Conservation (phyloP, 1,139 yeast genomes). For the Zygosaccharomyces pseudobailii region DNA sequence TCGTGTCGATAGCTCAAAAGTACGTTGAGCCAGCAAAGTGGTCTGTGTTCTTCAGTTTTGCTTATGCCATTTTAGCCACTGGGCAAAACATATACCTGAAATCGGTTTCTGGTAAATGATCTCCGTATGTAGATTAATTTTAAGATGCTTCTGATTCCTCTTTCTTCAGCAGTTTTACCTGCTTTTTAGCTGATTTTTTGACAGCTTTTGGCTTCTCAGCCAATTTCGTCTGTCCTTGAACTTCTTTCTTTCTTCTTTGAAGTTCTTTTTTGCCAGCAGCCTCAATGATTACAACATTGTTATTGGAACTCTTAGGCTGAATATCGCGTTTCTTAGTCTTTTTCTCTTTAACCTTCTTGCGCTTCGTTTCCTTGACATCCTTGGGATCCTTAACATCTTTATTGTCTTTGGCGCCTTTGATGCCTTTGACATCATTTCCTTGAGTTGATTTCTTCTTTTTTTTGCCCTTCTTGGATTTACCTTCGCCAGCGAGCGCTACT, state of each 20-base stretch:
- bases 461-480: slow-evolving; percentile 14
- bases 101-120: slow-evolving; percentile 31
- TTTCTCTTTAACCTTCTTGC: slow-evolving; percentile 1
- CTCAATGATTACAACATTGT: slow-evolving; percentile 31
- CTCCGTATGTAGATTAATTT: not conserved
- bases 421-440: not conserved
- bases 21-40: slow-evolving; percentile 69
- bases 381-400: not conserved
- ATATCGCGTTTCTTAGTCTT: not conserved
- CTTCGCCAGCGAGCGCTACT: slow-evolving; percentile 11
- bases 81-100: slow-evolving; percentile 69
- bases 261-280: slow-evolving; percentile 32
- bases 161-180: slow-evolving; percentile 4
- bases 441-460: slow-evolving; percentile 11
- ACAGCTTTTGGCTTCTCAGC: slow-evolving; percentile 2
- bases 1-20: slow-evolving; percentile 65
- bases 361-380: not conserved
- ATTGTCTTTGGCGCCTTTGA: not conserved
- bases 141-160: not conserved
- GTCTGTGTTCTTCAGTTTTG: slow-evolving; percentile 77
- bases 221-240: slow-evolving; percentile 8
- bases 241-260: slow-evolving; percentile 21
- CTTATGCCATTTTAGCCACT: slow-evolving; percentile 72
- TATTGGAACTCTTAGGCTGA: slow-evolving; percentile 9
- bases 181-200: not conserved